Evolutionary conservation across 2,329 filamentous ascomycete genomes (phyloP), one percentile per base, ranked within the genome.

Genomic region (Trichoderma pleuroti): DNA sequence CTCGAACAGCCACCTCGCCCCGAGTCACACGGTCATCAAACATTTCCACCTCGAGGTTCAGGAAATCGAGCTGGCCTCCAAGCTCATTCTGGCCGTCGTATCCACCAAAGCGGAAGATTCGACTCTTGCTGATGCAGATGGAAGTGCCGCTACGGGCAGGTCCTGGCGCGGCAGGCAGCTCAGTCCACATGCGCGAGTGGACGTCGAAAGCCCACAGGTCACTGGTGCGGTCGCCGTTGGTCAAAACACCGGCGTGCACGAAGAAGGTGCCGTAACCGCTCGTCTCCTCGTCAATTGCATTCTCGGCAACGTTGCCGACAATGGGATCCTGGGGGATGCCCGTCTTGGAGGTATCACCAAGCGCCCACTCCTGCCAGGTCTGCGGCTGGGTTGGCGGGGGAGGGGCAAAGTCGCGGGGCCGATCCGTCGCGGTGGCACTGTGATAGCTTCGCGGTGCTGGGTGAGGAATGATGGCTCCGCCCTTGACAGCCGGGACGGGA

Each of bases 161-260:
- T 1, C 86, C 90, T 0, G 92, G 92, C 0, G 92, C 93, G 9
- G 87, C 79, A 0, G 90, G 85, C 16, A 93, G 84, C 76, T 91
- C 85, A 49, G 84, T 88, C 93, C 93, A 97, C 2, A 85, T 83
- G 67, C 85, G 83, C 9, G 84, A 85, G 61, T 82, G 83, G 28
- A 95, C 80, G 76, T 91, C 89, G 77, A 97, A 97, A 0, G 88
- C 88, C 93, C 93, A 97, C 7, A 94, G 80, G 77, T 97, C 93
- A 12, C 84, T 82, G 49, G 84, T 83, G 4, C 92, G 83, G 4
- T 89, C 83, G 12, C 89, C 91, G 32, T 82, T 85, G 7, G 87
- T 85, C 0, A 92, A 85, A 76, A 90, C 92, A 4, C 93, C 93
- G 5, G 91, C 93, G 78, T 97, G 93, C 36, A 97, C 78, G 77